Base-by-base conservation (phyloP, 2,329 filamentous ascomycete species). In the Colletotrichum somersetense region DNA sequence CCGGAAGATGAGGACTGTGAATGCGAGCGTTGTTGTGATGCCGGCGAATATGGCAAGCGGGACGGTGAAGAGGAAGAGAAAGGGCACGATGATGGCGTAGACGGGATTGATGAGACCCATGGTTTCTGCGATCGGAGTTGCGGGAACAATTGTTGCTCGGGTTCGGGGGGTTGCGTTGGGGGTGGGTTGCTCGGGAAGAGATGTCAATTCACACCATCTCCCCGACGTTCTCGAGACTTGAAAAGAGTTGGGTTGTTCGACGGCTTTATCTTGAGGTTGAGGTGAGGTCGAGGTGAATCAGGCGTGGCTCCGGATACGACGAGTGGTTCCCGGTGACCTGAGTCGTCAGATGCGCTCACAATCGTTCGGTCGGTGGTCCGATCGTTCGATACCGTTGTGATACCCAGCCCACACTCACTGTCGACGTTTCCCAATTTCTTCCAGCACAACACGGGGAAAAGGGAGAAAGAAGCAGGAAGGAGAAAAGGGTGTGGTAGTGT, bases 11-110 rank as follows among this genome's bases (percentile, higher is more conserved):
- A 93, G 86, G 46, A 91, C 84, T 48, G 87, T 83, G 74, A 91
- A 88, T 50, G 91, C 89, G 59, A 92, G 75, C 5, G 85, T 86
- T 66, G 91, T 90, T 42, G 91, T 93, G 74, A 92, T 81, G 74
- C 86, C 87, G 64, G 91, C 91, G 66, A 90, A 87, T 62, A 92
- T 78, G 75, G 89, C 85, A 65, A 93, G 85, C 11, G 91, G 91
- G 16, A 92, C 81, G 30, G 90, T 90, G 76, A 91, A 83, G 74
- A 91, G 74, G 77, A 89, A 85, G 74, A 92, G 83, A 76, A 91
- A 85, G n/a, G 90, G 90, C 63, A 91, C 84, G 64, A 90, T 82
- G 61, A 92, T 79, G 74, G 84, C 82, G 78, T 89, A 86, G 71
- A 88, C 79, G 33, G 88, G 87, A 62, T 86, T 89, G 77, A 89